Percentiles rank a stretch among this genome's conserved stretches.
Conservation (phyloP, 768 basidiomycete genomes). For the Lactifluus rugatus region DNA sequence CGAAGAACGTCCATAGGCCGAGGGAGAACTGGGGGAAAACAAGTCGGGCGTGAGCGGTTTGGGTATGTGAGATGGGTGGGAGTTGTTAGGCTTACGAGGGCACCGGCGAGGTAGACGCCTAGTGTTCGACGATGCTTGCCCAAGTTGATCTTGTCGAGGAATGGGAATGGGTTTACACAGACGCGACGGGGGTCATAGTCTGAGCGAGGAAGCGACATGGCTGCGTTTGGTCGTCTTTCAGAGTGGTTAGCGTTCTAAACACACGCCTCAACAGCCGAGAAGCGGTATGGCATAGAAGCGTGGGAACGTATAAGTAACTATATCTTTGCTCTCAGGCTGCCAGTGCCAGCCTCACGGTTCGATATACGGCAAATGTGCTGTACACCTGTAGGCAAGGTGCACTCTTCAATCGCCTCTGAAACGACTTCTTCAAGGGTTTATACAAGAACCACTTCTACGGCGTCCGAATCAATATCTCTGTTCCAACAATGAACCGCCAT, state of each 20-base stretch:
- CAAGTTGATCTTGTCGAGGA: slow-evolving; percentile 41
- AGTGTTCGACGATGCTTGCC: slow-evolving; percentile 72
- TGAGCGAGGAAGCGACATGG: slow-evolving; percentile 57
- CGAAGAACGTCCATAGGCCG: slow-evolving; percentile 91
- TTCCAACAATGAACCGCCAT: background rate
- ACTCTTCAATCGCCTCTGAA: too few species aligned
- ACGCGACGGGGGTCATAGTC: slow-evolving; percentile 83
- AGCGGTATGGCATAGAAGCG: too few species aligned
- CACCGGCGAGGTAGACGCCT: slow-evolving; percentile 88
- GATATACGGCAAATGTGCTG: too few species aligned
- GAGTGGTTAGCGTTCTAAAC: too few species aligned
- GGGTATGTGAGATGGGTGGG: background rate
- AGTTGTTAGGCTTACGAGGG: slow-evolving; percentile 52
- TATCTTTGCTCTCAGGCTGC: too few species aligned
- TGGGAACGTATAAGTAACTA: too few species aligned
- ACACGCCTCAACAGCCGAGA: background rate
- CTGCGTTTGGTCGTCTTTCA: background rate
- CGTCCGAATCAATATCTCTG: background rate
- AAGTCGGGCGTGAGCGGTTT: too few species aligned
- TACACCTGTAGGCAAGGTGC: too few species aligned
- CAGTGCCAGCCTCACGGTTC: too few species aligned
- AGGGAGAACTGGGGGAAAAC: slow-evolving; percentile 75
- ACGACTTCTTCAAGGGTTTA: too few species aligned
- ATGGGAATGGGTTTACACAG: slow-evolving; percentile 78
- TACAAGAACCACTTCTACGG: background rate